Conservation (phyloP, 2,329 filamentous ascomycete species). For the Paecilomyces formosus region DNA sequence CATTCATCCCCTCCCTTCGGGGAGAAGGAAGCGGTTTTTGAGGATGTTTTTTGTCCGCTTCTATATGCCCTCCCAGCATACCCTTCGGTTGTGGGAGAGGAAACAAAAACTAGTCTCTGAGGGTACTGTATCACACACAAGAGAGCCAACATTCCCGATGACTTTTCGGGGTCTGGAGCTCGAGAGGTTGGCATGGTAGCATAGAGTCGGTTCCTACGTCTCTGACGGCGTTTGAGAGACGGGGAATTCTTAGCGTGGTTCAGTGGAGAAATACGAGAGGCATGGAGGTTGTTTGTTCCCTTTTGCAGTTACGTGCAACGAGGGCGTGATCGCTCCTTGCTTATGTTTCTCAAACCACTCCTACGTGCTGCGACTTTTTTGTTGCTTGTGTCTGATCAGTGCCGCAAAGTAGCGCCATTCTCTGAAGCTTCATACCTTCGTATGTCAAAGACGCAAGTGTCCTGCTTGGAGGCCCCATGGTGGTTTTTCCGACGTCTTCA, state of each 20-base stretch:
- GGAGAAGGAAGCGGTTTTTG: constrained; percentile 72
- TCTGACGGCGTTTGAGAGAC: constrained; percentile 6
- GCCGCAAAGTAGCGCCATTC: background rate
- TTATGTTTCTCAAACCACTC: background rate
- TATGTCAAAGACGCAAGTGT: background rate
- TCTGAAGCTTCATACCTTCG: background rate
- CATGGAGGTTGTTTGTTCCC: background rate
- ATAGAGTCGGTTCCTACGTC: constrained; percentile 2
- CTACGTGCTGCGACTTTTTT: background rate
- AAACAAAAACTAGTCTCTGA: constrained; percentile 93
- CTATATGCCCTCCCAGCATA: constrained; percentile 55
- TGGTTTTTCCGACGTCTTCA: constrained; percentile 4
- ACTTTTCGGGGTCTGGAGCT: constrained; percentile 15
- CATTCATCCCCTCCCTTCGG: constrained; percentile 25
- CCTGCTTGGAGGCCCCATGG: constrained; percentile 1
- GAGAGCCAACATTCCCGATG: constrained; percentile 50
- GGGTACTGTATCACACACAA: constrained; percentile 72
- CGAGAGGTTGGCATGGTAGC: constrained; percentile 18
- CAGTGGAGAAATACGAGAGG: background rate
- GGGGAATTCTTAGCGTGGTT: constrained; percentile 5
- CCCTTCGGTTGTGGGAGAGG: constrained; percentile 51
- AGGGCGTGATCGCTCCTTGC: constrained; percentile 3
- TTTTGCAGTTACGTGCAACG: background rate
- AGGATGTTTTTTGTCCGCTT: constrained; percentile 90
- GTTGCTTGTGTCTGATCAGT: background rate